Conservation (phyloP, 2,329 filamentous ascomycete genomes). For the Elsinoe ampelina region DNA sequence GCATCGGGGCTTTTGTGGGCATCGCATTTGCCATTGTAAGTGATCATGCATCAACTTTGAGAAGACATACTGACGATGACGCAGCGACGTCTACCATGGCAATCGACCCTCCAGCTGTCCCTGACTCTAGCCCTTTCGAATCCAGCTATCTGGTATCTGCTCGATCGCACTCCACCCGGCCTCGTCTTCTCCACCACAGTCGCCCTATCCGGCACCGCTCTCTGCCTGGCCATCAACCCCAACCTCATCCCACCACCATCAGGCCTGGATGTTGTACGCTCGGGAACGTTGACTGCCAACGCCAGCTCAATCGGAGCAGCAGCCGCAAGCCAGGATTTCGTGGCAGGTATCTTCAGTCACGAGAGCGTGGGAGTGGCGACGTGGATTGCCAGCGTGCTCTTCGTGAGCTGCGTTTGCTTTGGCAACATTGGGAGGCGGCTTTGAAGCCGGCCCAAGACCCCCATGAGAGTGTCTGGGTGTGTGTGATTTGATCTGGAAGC, state of each 20-base stretch:
- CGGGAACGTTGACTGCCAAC: constrained; percentile 21
- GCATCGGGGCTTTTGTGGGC: constrained; percentile 61
- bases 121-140: constrained; percentile 83
- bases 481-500: neutral
- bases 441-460: neutral
- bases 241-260: constrained; percentile 65
- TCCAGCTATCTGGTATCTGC: constrained; percentile 89
- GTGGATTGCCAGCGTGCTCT: constrained; percentile 89
- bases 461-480: neutral
- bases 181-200: constrained; percentile 70
- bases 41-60: constrained; percentile 19
- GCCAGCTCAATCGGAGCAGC: constrained; percentile 13
- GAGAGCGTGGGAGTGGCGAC: constrained; percentile 63
- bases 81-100: constrained; percentile 82
- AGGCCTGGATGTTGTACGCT: constrained; percentile 14
- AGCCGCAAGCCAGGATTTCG: neutral
- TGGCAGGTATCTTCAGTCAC: constrained; percentile 46
- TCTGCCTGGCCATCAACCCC: constrained; percentile 67
- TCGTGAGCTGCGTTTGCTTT: constrained; percentile 92
- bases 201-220: constrained; percentile 61
- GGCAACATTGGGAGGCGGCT: constrained; percentile 85
- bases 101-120: constrained; percentile 88
- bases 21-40: constrained; percentile 76
- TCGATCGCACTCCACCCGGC: constrained; percentile 80
- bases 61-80: constrained; percentile 8